Evolutionary conservation across 108 stramenopile genomes (phyloP), one percentile per base, ranked within the genome.

Genomic region (Discostella pseudostelligera): DNA sequence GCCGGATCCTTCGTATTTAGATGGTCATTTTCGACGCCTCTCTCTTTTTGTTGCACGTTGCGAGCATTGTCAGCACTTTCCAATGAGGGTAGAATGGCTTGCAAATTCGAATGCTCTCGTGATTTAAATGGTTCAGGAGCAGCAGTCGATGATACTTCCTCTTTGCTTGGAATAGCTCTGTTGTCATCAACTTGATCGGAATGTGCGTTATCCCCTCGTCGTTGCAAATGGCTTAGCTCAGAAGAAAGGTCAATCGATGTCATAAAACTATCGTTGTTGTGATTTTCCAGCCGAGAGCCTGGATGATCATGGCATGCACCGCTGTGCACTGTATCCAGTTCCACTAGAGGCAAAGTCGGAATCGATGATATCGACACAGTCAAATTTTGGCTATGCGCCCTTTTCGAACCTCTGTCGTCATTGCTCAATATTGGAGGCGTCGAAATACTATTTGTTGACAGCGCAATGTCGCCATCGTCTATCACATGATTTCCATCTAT

Each of bases 311-410:
- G 42, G 25, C 51, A 20, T 53, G 13, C 12, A 19, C 28, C 19
- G 42, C 9, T 43, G 42, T n/a, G 42, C 14, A 16, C 14, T 43
- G 2, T 43, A 43, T 2, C n/a, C 42, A 43, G 14, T 8, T 43
- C 42, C 50, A 7, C 35, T 24, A 58, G 14, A 3, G 57, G 57
- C 13, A 29, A 8, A 3, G 57, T 58, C 9, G 57, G 57, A 36
- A 26, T 26, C 11, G 32, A 39, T 11, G 36, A 39, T 10, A 20
- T 32, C 5, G 32, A 32, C 5, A 32, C 32, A 32, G 32, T 32
- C 32, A 32, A 32, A 5, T 32, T 3, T 32, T 32, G 32, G 32
- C 5, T 32, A 32, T 32, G 32, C 5, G n/a, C 32, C 32, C 3
- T 32, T 32, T 3, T 32, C 4, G 32, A 32, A 32, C 5, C 32